Base-by-base conservation (phyloP, 208 protist genomes). In the Novymonas esmeraldas region DNA sequence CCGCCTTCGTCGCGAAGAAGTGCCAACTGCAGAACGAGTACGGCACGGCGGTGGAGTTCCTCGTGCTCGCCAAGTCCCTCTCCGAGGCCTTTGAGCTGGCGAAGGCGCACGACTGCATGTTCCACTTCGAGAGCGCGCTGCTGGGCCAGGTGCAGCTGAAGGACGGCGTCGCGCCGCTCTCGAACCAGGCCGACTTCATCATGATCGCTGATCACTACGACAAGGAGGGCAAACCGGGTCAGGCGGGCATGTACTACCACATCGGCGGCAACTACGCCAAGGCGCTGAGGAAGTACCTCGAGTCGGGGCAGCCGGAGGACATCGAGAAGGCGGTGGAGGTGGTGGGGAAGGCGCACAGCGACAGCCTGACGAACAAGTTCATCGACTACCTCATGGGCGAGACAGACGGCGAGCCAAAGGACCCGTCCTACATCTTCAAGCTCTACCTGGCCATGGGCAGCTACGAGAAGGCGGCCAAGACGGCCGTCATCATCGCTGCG, bases 341-440 rank as follows among this genome's bases (percentile, higher is more conserved):
- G 29, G 95, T 99, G 2, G 95, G 95, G 49, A 94, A 90, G 63
- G 95, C 95, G 9, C 85, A 90, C 56, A 98, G 88, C 72, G 95
- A 98, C 73, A 70, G 71, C 29, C 76, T 99, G n/a, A 98, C 94
- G 36, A 93, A 94, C 79, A 85, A 75, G 70, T 89, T 99, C 54
- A 96, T 99, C 68, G 97, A 98, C 78, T 98, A 92, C 69, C 89
- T 99, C 29, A 98, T 98, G 93, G 97, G 97, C 20, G 94, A 98
- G 61, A 83, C 78, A 0, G 97, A 98, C 70, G 94, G 93, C 26
- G 83, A 98, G 42, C 94, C 97, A 29, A 99, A 98, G 85, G 95
- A 99, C 64, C 95, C 95, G 1, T 93, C 97, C n/a, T 98, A 99
- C 78, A 98, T 99, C 64, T 99, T 98, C 80, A 90, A 94, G 62